Evolutionary conservation across 202 grass and related monocot genomes (phyloP).

Genomic region (Zoysia matrella): DNA sequence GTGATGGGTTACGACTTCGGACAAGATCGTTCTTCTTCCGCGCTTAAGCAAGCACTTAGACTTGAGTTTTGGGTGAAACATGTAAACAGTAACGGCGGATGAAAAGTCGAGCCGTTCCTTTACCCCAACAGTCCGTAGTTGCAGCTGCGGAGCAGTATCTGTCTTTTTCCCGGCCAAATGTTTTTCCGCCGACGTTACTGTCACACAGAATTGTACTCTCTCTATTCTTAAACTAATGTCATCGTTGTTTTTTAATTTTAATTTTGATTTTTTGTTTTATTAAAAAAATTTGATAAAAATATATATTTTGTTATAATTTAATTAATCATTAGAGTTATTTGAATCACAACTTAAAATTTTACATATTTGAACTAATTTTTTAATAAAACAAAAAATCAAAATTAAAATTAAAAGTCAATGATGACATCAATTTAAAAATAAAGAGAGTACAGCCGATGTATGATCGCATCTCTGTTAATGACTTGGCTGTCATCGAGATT

Average conservation of each 20-base stretch:
- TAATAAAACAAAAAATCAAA: too few species aligned
- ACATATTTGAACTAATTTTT: too few species aligned
- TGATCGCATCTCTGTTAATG: conserved; percentile 20
- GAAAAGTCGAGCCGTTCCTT: conserved; percentile 34
- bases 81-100: too few species aligned
- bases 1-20: conserved; percentile 7
- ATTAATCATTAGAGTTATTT: too few species aligned
- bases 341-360: too few species aligned
- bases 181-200: conserved; percentile 28
- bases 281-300: too few species aligned
- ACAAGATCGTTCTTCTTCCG: conserved; percentile 25
- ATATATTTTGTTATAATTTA: too few species aligned
- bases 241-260: too few species aligned
- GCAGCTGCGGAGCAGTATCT: conserved; percentile 23
- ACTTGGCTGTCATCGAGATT: conserved; percentile 36
- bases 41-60: neutral
- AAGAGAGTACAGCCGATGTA: neutral
- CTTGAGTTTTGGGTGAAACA: neutral
- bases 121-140: conserved; percentile 17
- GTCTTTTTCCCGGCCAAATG: conserved; percentile 17
- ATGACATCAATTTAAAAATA: too few species aligned
- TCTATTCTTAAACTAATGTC: too few species aligned
- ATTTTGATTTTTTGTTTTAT: too few species aligned
- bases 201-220: conserved; percentile 32
- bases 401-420: too few species aligned